Base-by-base conservation (phyloP, 176 grass and related monocot species). In the Carex scoparia region DNA sequence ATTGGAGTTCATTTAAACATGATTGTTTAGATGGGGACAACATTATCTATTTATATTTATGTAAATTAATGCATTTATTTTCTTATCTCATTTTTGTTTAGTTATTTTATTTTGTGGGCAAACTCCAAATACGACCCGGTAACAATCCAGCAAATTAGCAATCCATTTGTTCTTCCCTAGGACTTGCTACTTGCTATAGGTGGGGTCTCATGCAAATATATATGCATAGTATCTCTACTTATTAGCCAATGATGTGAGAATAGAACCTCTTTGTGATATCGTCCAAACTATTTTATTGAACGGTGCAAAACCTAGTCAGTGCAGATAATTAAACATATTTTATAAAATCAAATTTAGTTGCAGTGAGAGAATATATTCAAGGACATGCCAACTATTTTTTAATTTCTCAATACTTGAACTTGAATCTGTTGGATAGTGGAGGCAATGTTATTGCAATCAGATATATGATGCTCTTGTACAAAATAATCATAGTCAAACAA, bases 251-350 rank as follows among this genome's bases (percentile, higher is more conserved):
- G 80, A 27, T 82, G 80, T 82, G n/a, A 66, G 7, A 64, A 82
- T 19, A 28, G 40, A 82, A 53, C 28, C 19, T 64, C 78, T 59
- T 81, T 82, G 14, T 61, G 3, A 49, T 53, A 48, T 82, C 28
- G 15, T 82, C 80, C 61, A 53, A 67, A 48, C 1, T 40, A 40
- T 32, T 51, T 28, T 7, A 82, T 66, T 82, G 61, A 82, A 82
- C 40, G 80, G 80, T 82, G 80, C 37, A 82, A 82, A 77, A 48
- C 61, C 10, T 82, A 64, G 58, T 42, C 19, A 65, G 80, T 82
- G 67, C 59, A 82, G 13, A 82, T 65, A 30, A 23, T 23, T 23
- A 23, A 54, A 37, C 38, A 65, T 16, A 46, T 46, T 46, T 64
- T 51, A 82, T 82, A 66, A 82, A 65, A 49, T 46, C 14, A 14